Evolutionary conservation across 306 rosid species (phyloP), one percentile per base, ranked within the genome.

Genomic region (Pueraria montana): DNA sequence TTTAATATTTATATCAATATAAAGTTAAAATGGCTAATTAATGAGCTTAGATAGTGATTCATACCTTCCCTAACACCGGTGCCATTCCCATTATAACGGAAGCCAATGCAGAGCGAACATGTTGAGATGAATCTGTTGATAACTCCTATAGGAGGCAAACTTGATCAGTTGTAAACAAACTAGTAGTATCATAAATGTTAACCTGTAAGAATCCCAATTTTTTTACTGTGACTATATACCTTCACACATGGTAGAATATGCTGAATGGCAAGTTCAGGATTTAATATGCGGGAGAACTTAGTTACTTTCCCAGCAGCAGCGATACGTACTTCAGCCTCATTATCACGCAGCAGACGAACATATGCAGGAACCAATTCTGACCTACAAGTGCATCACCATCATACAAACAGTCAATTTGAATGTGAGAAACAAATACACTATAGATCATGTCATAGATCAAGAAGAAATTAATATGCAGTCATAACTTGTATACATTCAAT

Each of bases 31-130:
- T n/a, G n/a, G n/a, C n/a, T 21, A 65, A 80, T 55, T 26, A 21
- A 20, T 46, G 65, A 52, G 50, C 53, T 76, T 76, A 61, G 82
- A 61, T 23, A 73, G 63, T 34, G 77, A 72, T 76, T 80, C 80
- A 56, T 87, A 96, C 99, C 99, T 94, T 96, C 86, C 99, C 98
- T 75, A 96, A 81, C 65, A 92, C 93, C 6, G 97, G 99, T 66
- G 99, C 98, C 94, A 94, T 93, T 68, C 99, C 99, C 97, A 93
- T 96, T 86, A 96, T 91, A 87, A 96, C 99, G 5, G 98, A 94
- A 94, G 99, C 98, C 86, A 96, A 81, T 20, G 98, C 98, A 86
- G 99, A 96, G 52, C 98, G 98, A 56, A 96, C 99, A 87, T 96
- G 99, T 82, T 96, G 99, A 84, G 98, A 92, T 63, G 99, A 96